Base-by-base conservation (phyloP, 257 asterid genomes). In the Leptodermis oblonga region DNA sequence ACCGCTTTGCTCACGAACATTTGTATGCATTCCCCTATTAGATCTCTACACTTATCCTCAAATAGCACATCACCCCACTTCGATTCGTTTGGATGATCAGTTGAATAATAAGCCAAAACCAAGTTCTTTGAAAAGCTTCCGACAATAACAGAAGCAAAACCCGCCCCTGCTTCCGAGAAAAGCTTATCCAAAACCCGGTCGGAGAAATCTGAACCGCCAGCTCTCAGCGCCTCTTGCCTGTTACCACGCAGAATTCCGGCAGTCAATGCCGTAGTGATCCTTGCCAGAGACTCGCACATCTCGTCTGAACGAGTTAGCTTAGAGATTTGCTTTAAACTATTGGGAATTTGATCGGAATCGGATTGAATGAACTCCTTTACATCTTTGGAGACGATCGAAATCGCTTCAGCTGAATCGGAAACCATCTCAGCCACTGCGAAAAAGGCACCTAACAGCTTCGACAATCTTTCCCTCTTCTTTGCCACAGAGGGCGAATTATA, bases 1-100 rank as follows among this genome's bases (percentile, higher is more conserved):
- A 90, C 86, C 3, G 92, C 93, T 1, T 95, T 84, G 78, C 92
- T 85, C 33, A 88, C 92, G 42, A 90, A 79, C 33, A 58, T 20
- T 56, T 74, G 81, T 6, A 87, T 77, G 14, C 87, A 80, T 18
- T 84, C 83, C 18, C 86, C 93, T 3, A 88, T 77, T 0, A 90
- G 41, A 75, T 82, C 89, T 74, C 87, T 81, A 48, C 81, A 83
- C 67, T 77, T 86, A 14, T 84, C 88, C 10, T 83, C 84, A n/a
- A 75, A 71, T 26, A 74, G 74, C 36, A 81, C 64, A 49, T 82
- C 83, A 25, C 70, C 70, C 98, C 87, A 86, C 61, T 56, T 52
- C 2, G 73, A 48, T n/a, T 26, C 53, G 15, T 67, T 46, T 18
- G 26, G 31, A 13, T 73, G 74, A 71, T 76, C 72, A 0, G 70